Evolutionary conservation across 2,329 filamentous ascomycete genomes (phyloP), one percentile per base, ranked within the genome.

Genomic region (Ophiocordyceps camponoti-saundersi): DNA sequence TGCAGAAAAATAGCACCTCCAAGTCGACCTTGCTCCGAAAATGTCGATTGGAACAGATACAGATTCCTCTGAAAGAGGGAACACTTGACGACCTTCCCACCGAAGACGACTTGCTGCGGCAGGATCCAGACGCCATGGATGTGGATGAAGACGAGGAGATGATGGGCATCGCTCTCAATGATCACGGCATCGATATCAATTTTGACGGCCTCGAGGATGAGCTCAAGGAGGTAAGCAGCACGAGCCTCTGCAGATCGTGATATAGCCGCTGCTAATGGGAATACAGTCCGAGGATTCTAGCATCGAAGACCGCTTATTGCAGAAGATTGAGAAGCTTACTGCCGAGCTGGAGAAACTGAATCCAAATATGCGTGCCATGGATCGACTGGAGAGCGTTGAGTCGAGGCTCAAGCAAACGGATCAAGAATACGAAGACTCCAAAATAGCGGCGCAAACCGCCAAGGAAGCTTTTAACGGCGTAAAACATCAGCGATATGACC

Each of bases 361-460:
- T 51, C 92, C 92, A 23, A 96, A 98, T 63, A 93, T 95, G 79
- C 86, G 90, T 56, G 92, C 90, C 10, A 87, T 89, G 64, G 88
- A 96, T 59, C 85, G 90, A 45, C 73, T 98, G 6, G 85, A 92
- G 59, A 82, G 80, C 21, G 89, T 94, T 10, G 85, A 94, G 61
- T 75, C 79, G 46, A 81, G 89, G 50, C 80, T 95, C 22, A 81
- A 85, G 52, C 75, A 81, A 49, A 90, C 86, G 1, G 89, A 95
- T 56, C 80, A 85, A 55, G 89, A 95, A 55, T 96, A 89, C 58
- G 87, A 94, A 53, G 79, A 86, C 52, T 85, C 90, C 2, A 85
- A 88, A 54, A 75, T 75, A 45, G 73, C 78, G 22, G 83, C 85
- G 47, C 82, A 82, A 47, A 75, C 72, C 42, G 82, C 87, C 12